Evolutionary conservation across 83 land plant species (phyloP), one percentile per base, ranked within the genome.

Genomic region (Picea mariana): DNA sequence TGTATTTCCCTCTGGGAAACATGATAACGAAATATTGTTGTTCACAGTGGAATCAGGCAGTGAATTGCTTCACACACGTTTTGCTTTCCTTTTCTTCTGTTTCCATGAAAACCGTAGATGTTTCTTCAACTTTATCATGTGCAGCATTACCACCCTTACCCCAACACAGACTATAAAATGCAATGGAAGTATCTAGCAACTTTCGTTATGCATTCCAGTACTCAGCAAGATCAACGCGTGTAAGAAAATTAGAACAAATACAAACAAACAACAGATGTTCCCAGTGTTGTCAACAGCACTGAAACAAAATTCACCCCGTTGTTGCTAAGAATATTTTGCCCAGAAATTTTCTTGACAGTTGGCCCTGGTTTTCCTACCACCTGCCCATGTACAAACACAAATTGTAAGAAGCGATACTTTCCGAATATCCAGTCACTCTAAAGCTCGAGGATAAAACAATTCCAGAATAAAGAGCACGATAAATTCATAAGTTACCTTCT

Each of bases 351-450:
- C 40, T 38, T 38, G 40, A 38, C 40, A 38, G 40, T 38, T 38
- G 98, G 98, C 61, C 92, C 94, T 26, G 96, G 93, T 82, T 89
- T 96, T 60, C 91, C 91, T 52, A 96, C 97, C n/a, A n/a, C n/a
- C n/a, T n/a, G n/a, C n/a, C n/a, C n/a, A n/a, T n/a, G n/a, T n/a
- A n/a, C n/a, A n/a, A n/a, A n/a, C n/a, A n/a, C n/a, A n/a, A n/a
- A n/a, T n/a, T n/a, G n/a, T n/a, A n/a, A n/a, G n/a, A n/a, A n/a
- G n/a, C n/a, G n/a, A n/a, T n/a, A n/a, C n/a, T n/a, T n/a, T n/a
- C n/a, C n/a, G n/a, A n/a, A n/a, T n/a, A n/a, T n/a, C n/a, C n/a
- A n/a, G n/a, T n/a, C n/a, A n/a, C n/a, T n/a, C n/a, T n/a, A n/a
- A n/a, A n/a, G n/a, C n/a, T n/a, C n/a, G n/a, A n/a, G n/a, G n/a